Conservation (phyloP, 78 protist species). For the Capsaspora owczarzaki region DNA sequence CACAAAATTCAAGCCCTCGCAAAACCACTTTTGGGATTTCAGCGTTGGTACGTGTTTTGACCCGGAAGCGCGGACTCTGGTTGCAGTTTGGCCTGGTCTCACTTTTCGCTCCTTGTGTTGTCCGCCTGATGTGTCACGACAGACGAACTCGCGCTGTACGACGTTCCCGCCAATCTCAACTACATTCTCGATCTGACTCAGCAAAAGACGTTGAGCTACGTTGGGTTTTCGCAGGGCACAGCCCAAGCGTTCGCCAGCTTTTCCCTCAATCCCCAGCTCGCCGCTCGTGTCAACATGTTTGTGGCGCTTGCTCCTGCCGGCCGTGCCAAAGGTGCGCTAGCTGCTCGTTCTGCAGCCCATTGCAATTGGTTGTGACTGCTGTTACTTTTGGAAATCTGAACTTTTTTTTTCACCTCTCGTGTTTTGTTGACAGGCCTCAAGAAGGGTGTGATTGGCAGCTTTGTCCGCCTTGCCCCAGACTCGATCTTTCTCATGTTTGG, state of each 20-base stretch:
- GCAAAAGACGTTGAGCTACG: conserved; percentile 20
- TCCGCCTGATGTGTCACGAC: not conserved
- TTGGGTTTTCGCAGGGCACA: conserved; percentile 66
- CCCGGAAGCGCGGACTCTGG: not conserved
- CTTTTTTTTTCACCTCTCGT: not conserved
- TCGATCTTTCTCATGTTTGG: conserved; percentile 52
- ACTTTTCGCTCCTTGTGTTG: not conserved
- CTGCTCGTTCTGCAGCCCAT: not conserved
- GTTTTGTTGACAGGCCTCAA: not conserved
- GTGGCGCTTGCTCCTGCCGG: conserved; percentile 14
- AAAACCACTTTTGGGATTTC: conserved; percentile 49
- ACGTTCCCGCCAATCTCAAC: conserved; percentile 38
- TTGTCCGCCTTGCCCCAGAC: conserved; percentile 26
- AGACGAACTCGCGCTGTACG: conserved; percentile 52
- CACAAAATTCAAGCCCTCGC: conserved; percentile 17
- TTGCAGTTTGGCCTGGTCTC: not conserved
- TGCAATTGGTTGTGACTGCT: not conserved
- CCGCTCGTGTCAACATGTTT: not conserved
- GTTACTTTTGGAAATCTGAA: no score
- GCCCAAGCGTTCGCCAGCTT: conserved; percentile 55
- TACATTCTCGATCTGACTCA: conserved; percentile 25
- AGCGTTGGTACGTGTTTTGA: conserved; percentile 17
- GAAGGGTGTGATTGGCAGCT: not conserved
- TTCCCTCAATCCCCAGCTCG: conserved; percentile 17
- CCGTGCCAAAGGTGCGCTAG: not conserved